Evolutionary conservation across 768 basidiomycete genomes (phyloP).

Genomic region (Suillus subaureus): DNA sequence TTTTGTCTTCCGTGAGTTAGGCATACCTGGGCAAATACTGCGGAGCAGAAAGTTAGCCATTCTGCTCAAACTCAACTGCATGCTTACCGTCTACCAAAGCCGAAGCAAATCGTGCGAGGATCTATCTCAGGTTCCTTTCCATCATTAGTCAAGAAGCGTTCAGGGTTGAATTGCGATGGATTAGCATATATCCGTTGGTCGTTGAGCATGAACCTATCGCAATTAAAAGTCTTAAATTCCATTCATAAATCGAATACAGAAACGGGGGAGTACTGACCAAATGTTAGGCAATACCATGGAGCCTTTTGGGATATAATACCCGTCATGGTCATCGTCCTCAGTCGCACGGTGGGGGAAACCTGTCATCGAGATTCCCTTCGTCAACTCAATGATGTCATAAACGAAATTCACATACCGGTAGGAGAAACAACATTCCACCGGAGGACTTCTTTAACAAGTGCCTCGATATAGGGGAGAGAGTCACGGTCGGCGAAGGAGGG

Average conservation of each 20-base stretch:
- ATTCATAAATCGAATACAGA: background rate
- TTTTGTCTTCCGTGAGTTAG: background rate
- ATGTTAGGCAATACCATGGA: background rate
- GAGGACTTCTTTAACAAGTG: background rate
- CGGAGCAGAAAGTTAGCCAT: background rate
- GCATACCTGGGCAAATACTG: background rate
- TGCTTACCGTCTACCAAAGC: slow-evolving; percentile 41
- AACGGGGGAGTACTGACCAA: background rate
- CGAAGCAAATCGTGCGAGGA: slow-evolving; percentile 46
- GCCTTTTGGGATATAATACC: background rate
- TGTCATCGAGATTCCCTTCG: background rate
- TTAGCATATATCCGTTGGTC: slow-evolving; percentile 46
- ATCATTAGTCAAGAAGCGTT: background rate
- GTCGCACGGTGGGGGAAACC: background rate
- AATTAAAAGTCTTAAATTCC: background rate
- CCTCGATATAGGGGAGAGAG: background rate
- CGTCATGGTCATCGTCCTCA: background rate
- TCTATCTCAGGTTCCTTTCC: background rate
- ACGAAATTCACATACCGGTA: background rate
- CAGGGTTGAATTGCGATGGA: slow-evolving; percentile 46
- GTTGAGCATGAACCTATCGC: slow-evolving; percentile 32
- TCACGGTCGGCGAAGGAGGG: background rate
- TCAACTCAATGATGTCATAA: background rate
- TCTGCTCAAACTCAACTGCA: background rate
- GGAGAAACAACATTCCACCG: background rate